Evolutionary conservation across 352 stramenopile species (phyloP).

Genomic region (Pythium chondricola): DNA sequence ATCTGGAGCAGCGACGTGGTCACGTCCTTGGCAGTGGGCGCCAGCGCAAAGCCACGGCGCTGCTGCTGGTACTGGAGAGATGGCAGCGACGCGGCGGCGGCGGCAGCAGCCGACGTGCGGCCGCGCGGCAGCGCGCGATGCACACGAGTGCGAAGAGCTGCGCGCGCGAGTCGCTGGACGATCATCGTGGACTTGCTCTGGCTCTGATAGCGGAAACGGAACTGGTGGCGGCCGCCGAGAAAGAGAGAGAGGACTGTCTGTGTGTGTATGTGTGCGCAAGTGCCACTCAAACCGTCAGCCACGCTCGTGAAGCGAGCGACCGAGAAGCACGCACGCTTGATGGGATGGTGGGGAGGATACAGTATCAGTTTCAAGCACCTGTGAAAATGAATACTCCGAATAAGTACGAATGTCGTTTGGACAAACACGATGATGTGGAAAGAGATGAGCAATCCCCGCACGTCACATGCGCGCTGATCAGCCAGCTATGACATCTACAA

Average conservation of each 20-base stretch:
- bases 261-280: too few species aligned
- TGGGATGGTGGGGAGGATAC: too few species aligned
- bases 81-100: not conserved
- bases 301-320: too few species aligned
- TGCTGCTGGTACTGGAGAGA: not conserved
- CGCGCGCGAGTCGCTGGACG: slow-evolving; percentile 14
- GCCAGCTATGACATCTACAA: too few species aligned
- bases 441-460: slow-evolving; percentile 1
- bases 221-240: not conserved
- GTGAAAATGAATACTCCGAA: slow-evolving; percentile 11
- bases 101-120: slow-evolving; percentile 1
- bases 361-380: too few species aligned
- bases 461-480: too few species aligned
- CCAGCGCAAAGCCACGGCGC: not conserved
- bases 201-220: slow-evolving; percentile 18
- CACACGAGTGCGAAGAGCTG: too few species aligned
- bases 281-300: too few species aligned
- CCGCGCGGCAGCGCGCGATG: not conserved
- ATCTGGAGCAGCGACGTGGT: slow-evolving; percentile 51
- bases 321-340: too few species aligned
- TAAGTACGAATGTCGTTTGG: slow-evolving; percentile 22
- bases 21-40: slow-evolving; percentile 42
- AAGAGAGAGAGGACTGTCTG: too few species aligned
- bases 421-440: slow-evolving; percentile 16
- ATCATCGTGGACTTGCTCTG: too few species aligned